phyloP scores from a whole-genome alignment of 2,329 filamentous ascomycete species.

The Trichothecium sympodiale region DNA sequence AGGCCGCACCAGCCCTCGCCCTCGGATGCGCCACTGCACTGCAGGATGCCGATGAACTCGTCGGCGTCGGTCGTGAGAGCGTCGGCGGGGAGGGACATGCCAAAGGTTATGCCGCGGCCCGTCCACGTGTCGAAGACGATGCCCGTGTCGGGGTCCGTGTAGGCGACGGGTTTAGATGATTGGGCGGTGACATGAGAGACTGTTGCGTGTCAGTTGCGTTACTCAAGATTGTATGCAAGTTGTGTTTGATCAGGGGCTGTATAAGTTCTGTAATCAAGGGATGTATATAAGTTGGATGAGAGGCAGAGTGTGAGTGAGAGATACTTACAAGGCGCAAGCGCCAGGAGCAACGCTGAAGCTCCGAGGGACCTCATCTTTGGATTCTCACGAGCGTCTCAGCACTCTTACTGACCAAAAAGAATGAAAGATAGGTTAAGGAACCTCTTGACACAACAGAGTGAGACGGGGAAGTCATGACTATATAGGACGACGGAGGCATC shows the following conservation, averaged over 20 bases:
- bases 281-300: no score
- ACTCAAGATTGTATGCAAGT: neutral
- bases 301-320: no score
- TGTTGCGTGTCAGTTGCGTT: slow-evolving; percentile 1
- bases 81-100: slow-evolving; percentile 40
- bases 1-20: slow-evolving; percentile 47
- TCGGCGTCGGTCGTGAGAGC: slow-evolving; percentile 33
- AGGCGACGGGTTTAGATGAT: slow-evolving; percentile 11
- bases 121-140: slow-evolving; percentile 41
- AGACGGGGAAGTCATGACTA: no score
- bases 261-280: no score
- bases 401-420: no score
- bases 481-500: no score
- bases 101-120: slow-evolving; percentile 37
- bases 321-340: slow-evolving; percentile 8
- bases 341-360: slow-evolving; percentile 5
- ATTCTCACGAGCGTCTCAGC: neutral
- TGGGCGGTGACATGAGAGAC: slow-evolving; percentile 8
- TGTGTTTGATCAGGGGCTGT: no score
- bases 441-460: no score
- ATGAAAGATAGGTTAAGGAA: no score
- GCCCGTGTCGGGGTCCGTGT: slow-evolving; percentile 35
- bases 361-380: slow-evolving; percentile 5
- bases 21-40: slow-evolving; percentile 23
- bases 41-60: slow-evolving; percentile 48